Conservation (phyloP, 208 protist species). For the Leishmania tarentolae region DNA sequence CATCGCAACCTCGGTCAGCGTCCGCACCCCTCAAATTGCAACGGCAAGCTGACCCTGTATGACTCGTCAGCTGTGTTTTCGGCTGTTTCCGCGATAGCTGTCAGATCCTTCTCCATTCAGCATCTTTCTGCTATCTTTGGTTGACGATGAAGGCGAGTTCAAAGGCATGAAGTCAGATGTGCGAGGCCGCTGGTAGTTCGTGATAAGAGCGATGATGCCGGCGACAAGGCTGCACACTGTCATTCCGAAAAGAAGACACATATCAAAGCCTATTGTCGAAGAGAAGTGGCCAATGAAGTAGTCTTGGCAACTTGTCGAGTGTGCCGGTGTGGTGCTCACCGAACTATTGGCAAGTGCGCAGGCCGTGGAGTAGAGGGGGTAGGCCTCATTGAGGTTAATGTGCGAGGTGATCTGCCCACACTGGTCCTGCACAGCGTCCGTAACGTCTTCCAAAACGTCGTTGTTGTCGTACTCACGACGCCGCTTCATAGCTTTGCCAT, state of each 20-base stretch:
- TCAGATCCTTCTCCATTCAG: neutral
- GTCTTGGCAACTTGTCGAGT: slow-evolving; percentile 14
- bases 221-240: slow-evolving; percentile 27
- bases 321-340: neutral
- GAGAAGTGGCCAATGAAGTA: slow-evolving; percentile 32
- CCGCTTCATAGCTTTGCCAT: slow-evolving; percentile 13
- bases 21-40: neutral
- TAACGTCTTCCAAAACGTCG: slow-evolving; percentile 10
- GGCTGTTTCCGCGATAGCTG: neutral
- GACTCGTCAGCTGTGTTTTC: neutral
- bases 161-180: slow-evolving; percentile 15
- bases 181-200: slow-evolving; percentile 13
- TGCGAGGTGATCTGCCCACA: slow-evolving; percentile 7
- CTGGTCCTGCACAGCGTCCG: neutral
- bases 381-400: neutral
- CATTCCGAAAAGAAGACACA: slow-evolving; percentile 26
- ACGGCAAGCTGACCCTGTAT: neutral
- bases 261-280: slow-evolving; percentile 16
- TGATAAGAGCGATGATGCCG: slow-evolving; percentile 10
- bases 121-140: neutral
- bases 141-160: neutral
- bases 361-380: neutral
- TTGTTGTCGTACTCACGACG: neutral
- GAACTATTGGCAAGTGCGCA: neutral
- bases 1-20: neutral